Evolutionary conservation across 139 green algal genomes (phyloP).

Genomic region (Pseudopediastrum boryanum): DNA sequence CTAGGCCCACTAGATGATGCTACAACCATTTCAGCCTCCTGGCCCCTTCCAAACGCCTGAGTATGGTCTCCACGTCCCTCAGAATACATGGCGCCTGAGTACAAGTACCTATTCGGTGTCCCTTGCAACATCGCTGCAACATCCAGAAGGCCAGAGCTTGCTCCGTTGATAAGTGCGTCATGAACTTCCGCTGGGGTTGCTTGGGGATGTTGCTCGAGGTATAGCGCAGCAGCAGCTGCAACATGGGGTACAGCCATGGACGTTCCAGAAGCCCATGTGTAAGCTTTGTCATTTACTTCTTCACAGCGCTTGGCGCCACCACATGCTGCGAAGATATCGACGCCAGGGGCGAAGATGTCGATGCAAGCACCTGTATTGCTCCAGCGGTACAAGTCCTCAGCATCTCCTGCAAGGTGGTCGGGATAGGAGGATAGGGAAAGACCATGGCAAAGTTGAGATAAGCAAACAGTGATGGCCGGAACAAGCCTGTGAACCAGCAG

Average conservation of each 20-base stretch:
- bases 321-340: slow-evolving; percentile 74
- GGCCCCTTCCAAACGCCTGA: no score
- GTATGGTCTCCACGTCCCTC: no score
- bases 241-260: slow-evolving; percentile 79
- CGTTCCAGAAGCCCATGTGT: slow-evolving; percentile 73
- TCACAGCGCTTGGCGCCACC: slow-evolving; percentile 63
- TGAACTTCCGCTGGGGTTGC: slow-evolving; percentile 58
- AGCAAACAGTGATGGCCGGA: background rate
- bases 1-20: no score
- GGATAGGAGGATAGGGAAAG: background rate
- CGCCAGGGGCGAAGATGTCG: slow-evolving; percentile 68
- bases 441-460: background rate
- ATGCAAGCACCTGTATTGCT: slow-evolving; percentile 54
- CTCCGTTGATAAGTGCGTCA: slow-evolving; percentile 41
- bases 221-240: slow-evolving; percentile 68
- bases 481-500: slow-evolving; percentile 28
- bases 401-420: background rate
- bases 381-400: slow-evolving; percentile 57
- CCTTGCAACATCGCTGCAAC: slow-evolving; percentile 43
- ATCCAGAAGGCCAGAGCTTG: slow-evolving; percentile 37
- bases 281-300: slow-evolving; percentile 52
- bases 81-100: no score
- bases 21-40: no score
- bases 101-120: slow-evolving; percentile 65
- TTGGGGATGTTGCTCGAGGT: slow-evolving; percentile 54